A percentile compares a stretch with the other conserved stretches of the same genome.
These are phyloP conservation scores for Dioszegia hungarica DNA, from an alignment of 768 basidiomycete species.

Conservation along the genomic window DNA sequence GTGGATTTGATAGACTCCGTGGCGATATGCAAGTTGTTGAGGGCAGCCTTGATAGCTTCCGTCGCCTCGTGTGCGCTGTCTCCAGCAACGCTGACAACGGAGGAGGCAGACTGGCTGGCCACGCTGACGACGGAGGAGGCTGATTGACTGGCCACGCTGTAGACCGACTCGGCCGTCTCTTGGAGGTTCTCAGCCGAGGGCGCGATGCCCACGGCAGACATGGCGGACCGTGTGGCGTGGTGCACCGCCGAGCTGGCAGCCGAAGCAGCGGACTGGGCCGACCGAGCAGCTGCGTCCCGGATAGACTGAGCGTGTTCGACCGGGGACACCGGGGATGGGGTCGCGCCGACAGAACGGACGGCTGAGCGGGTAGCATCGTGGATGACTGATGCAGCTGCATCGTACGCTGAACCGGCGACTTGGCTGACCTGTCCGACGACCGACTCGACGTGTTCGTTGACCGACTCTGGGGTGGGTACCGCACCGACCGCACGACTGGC, in stretches of 20 bases:
- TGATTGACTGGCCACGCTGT: neutral
- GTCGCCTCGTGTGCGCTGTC: conserved; percentile 12
- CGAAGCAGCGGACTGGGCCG: conserved; percentile 2
- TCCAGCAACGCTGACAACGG: conserved; percentile 1
- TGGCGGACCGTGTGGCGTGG: conserved; percentile 29
- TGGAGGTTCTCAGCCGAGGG: conserved; percentile 29
- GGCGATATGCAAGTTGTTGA: conserved; percentile 23
- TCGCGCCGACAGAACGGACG: conserved; percentile 28
- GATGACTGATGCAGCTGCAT: conserved; percentile 17
- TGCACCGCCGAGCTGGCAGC: conserved; percentile 24
- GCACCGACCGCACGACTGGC: conserved; percentile 30
- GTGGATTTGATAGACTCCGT: conserved; percentile 29
- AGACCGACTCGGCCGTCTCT: conserved; percentile 28
- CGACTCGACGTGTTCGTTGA: conserved; percentile 15
- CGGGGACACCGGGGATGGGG: conserved; percentile 31
- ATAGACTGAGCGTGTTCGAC: conserved; percentile 15
- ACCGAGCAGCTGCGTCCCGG: conserved; percentile 1
- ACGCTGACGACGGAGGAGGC: neutral
- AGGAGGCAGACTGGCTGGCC: neutral
- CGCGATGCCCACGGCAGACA: conserved; percentile 33
- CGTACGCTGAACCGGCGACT: conserved; percentile 2
- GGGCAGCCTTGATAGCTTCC: conserved; percentile 5
- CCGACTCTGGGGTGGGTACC: conserved; percentile 31
- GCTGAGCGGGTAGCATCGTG: conserved; percentile 35
- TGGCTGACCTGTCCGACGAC: conserved; percentile 7